phyloP scores from a whole-genome alignment of 2,329 filamentous ascomycete species.

The Zarea fungicola region DNA sequence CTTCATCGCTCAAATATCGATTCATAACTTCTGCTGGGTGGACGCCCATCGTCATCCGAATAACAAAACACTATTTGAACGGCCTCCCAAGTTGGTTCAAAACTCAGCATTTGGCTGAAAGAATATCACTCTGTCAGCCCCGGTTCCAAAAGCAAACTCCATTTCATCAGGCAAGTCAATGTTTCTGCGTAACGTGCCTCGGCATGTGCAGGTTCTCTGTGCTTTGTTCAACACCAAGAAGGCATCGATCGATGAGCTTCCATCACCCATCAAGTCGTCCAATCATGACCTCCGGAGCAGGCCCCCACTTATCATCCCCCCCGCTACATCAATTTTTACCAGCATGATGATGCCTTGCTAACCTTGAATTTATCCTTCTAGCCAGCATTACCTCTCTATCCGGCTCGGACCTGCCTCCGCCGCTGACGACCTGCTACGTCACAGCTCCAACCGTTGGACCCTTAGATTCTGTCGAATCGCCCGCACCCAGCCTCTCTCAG shows the following conservation, averaged over 20 bases:
- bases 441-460: not conserved
- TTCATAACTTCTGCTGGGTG: no score
- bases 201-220: not conserved
- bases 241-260: constrained; percentile 5
- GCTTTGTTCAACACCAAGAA: not conserved
- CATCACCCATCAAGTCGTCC: constrained; percentile 4
- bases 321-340: constrained; percentile 1
- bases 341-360: not conserved
- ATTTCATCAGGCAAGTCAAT: not conserved
- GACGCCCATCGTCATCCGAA: no score
- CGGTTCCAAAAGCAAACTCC: not conserved
- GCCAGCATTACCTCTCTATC: not conserved
- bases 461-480: not conserved
- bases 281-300: constrained; percentile 5
- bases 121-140: no score
- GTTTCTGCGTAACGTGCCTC: not conserved
- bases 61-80: no score
- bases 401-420: not conserved
- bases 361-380: not conserved
- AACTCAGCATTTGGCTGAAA: no score
- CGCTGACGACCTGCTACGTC: constrained; percentile 9
- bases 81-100: no score
- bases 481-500: no score
- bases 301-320: not conserved
- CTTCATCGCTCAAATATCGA: no score